Evolutionary conservation across 129 eudicot genomes (phyloP).

Genomic region (Flaveria linearis): DNA sequence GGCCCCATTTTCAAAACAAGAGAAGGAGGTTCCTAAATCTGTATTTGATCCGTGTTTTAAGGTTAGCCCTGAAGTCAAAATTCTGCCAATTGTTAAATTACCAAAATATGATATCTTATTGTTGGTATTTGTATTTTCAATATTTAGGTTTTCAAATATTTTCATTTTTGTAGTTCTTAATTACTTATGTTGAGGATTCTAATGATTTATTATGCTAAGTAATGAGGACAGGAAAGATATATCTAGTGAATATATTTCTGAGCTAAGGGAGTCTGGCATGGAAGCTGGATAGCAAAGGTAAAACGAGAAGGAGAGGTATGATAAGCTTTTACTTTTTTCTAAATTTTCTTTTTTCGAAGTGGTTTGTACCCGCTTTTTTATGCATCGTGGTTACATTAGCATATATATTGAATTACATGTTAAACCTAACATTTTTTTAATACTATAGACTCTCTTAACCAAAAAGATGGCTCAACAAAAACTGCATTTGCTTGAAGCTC

Average conservation of each 20-base stretch:
- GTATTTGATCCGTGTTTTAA: constrained; percentile 95
- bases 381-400: not conserved
- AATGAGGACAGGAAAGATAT: constrained; percentile 82
- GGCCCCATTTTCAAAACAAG: constrained; percentile 99
- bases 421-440: too few relatives aligned
- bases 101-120: constrained; percentile 3
- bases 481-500: too few relatives aligned
- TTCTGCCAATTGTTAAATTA: constrained; percentile 15
- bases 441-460: too few relatives aligned
- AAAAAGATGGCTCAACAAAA: too few relatives aligned
- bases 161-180: not conserved
- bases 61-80: constrained; percentile 50
- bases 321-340: not conserved
- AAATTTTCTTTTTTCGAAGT: not conserved
- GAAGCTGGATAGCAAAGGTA: constrained; percentile 61
- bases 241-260: constrained; percentile 73
- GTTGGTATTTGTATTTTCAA: not conserved
- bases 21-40: constrained; percentile 93
- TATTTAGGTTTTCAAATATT: not conserved
- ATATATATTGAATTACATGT: not conserved
- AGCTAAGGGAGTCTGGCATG: constrained; percentile 64
- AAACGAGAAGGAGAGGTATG: constrained; percentile 80
- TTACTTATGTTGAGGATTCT: constrained; percentile 69
- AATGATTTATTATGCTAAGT: constrained; percentile 75
- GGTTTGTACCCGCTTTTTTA: not conserved